Conservation (phyloP, 768 basidiomycete genomes). For the Cyclocybe cylindracea region DNA sequence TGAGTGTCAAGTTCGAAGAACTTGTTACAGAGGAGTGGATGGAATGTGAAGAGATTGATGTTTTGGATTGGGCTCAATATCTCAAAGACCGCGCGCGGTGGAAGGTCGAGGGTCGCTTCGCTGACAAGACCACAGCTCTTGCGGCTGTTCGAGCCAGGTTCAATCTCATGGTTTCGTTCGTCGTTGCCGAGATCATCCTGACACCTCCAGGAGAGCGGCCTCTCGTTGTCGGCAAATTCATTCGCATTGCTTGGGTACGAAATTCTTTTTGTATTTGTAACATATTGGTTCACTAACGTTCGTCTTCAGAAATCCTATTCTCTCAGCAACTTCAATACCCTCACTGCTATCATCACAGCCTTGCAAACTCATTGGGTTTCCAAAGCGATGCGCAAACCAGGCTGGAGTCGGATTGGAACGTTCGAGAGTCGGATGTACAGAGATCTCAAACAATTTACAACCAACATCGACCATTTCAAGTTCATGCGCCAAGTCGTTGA, state of each 20-base stretch:
- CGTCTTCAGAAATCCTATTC: slow-evolving; percentile 72
- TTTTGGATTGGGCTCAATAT: slow-evolving; percentile 84
- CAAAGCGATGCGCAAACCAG: slow-evolving; percentile 61
- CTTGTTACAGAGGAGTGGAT: slow-evolving; percentile 76
- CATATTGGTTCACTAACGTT: background rate
- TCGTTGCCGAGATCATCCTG: slow-evolving; percentile 77
- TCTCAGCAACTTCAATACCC: slow-evolving; percentile 74
- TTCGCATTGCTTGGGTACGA: slow-evolving; percentile 84
- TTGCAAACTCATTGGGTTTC: slow-evolving; percentile 70
- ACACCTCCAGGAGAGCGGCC: slow-evolving; percentile 68
- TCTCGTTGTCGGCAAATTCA: slow-evolving; percentile 72
- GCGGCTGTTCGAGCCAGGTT: slow-evolving; percentile 79
- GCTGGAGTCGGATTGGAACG: slow-evolving; percentile 63
- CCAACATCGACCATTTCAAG: slow-evolving; percentile 68
- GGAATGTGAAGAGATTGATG: slow-evolving; percentile 60
- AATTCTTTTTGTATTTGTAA: background rate
- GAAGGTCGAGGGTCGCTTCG: slow-evolving; percentile 60
- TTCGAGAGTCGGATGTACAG: slow-evolving; percentile 76
- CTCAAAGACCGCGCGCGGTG: slow-evolving; percentile 71
- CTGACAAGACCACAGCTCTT: slow-evolving; percentile 69
- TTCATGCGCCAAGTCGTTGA: slow-evolving; percentile 68
- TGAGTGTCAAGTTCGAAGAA: slow-evolving; percentile 85
- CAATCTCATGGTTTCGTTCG: slow-evolving; percentile 82
- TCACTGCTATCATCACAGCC: slow-evolving; percentile 80
- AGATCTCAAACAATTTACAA: slow-evolving; percentile 69